Evolutionary conservation across 768 basidiomycete genomes (phyloP).

Genomic region (Mrakia hoshinonis): DNA sequence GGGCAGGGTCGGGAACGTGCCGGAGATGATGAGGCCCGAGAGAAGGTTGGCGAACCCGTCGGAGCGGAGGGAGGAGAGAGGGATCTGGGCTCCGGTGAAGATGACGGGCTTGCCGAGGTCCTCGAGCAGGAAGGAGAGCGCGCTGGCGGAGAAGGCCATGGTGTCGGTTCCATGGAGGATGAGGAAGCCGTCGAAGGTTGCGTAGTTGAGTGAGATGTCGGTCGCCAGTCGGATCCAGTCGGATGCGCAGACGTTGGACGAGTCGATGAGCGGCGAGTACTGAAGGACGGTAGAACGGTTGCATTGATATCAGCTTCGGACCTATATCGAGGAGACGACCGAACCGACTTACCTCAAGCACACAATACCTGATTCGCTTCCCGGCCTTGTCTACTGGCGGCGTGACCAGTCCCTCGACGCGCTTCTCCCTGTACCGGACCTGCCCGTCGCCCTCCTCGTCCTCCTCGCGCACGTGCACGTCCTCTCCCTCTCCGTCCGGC

Average conservation of each 20-base stretch:
- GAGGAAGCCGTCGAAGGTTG: slow-evolving; percentile 77
- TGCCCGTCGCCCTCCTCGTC: slow-evolving; percentile 44
- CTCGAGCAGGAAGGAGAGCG: slow-evolving; percentile 81
- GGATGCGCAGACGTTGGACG: slow-evolving; percentile 13
- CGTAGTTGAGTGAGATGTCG: slow-evolving; percentile 88
- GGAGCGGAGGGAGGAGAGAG: slow-evolving; percentile 68
- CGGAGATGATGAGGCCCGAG: slow-evolving; percentile 78
- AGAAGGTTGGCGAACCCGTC: slow-evolving; percentile 78
- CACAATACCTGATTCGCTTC: slow-evolving; percentile 74
- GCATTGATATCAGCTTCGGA: not conserved
- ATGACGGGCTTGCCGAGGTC: slow-evolving; percentile 62
- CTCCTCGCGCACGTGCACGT: slow-evolving; percentile 34
- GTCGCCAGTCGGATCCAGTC: slow-evolving; percentile 81
- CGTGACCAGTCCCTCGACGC: slow-evolving; percentile 67
- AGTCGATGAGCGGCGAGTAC: slow-evolving; percentile 28
- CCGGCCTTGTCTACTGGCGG: slow-evolving; percentile 59
- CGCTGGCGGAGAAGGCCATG: slow-evolving; percentile 63
- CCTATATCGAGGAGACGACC: not conserved
- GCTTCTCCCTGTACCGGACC: slow-evolving; percentile 61
- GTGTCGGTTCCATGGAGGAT: slow-evolving; percentile 33
- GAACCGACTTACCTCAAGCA: slow-evolving; percentile 56
- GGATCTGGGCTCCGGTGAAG: slow-evolving; percentile 76
- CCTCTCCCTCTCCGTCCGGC: not conserved
- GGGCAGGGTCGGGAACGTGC: slow-evolving; percentile 74
- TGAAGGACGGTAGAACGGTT: not conserved